Base-by-base conservation (phyloP, 495 filamentous ascomycete species). In the Xylaria flabelliformis region DNA sequence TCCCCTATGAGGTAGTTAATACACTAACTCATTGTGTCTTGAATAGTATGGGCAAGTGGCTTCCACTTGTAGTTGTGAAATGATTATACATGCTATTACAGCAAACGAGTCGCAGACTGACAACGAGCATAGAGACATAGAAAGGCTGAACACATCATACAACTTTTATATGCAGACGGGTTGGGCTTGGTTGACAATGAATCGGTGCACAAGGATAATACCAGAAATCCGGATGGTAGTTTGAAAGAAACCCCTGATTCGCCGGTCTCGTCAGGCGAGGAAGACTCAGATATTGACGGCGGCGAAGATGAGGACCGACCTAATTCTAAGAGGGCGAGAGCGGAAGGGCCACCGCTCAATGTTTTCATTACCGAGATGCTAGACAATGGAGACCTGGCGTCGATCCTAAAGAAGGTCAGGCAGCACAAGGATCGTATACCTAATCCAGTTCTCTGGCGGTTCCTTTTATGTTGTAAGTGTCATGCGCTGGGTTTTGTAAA, bases 331-430 rank as follows among this genome's bases (percentile, higher is more conserved):
- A n/a, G 34, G 32, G 1, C 5, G 12, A 53, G 21, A 53, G 3
- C 41, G 6, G 64, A 19, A 39, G 46, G 1, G 3, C n/a, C 53
- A 39, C 19, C 29, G 3, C 10, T 36, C 0, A 69, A 69, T 26
- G n/a, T 41, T 48, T 69, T 69, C 9, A 59, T 69, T 13, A 59
- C 53, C 17, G 67, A 70, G 42, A 48, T 70, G 67, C 10, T 62
- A 24, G 67, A 62, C 3, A 70, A 70, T 12, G 67, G 67, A 19
- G 67, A 70, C 24, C 32, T 70, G 19, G 8, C 55, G 0, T 8
- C 46, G 1, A 39, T 70, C 42, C 15, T 70, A n/a, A 41, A 58
- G 12, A 46, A 50, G 32, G 41, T 70, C 3, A 48, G 56, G 26
- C 26, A 21, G 9, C 39, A 50, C 29, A 12, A 17, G 12, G 67